Evolutionary conservation across 495 filamentous ascomycete genomes (phyloP).

Genomic region (Podospora bellae-mahoneyi): DNA sequence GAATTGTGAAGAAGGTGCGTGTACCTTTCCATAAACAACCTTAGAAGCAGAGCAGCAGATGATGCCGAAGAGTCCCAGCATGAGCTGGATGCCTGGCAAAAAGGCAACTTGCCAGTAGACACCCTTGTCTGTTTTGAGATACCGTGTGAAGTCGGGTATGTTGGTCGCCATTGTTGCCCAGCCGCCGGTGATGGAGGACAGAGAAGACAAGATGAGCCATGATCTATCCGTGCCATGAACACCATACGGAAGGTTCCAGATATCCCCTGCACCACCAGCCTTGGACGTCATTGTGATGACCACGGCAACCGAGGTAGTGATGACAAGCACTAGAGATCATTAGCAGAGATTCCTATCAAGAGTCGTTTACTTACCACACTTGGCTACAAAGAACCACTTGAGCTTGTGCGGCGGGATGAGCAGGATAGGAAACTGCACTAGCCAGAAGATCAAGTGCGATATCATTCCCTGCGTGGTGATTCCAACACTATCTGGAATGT

Average conservation of each 20-base stretch:
- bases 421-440: slow-evolving; percentile 48
- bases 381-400: slow-evolving; percentile 51
- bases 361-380: slow-evolving; percentile 30
- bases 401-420: slow-evolving; percentile 50
- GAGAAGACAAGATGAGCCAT: slow-evolving; percentile 32
- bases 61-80: slow-evolving; percentile 50
- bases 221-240: slow-evolving; percentile 27
- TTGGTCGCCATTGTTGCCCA: slow-evolving; percentile 40
- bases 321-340: slow-evolving; percentile 33
- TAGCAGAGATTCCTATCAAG: too few relatives aligned
- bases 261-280: slow-evolving; percentile 44
- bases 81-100: slow-evolving; percentile 55
- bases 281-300: slow-evolving; percentile 45
- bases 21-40: slow-evolving; percentile 47
- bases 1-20: too few relatives aligned
- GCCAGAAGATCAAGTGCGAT: slow-evolving; percentile 48
- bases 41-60: slow-evolving; percentile 49
- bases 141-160: slow-evolving; percentile 60
- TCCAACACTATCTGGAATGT: slow-evolving; percentile 45
- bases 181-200: slow-evolving; percentile 33
- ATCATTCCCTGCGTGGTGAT: slow-evolving; percentile 51
- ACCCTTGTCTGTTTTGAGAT: slow-evolving; percentile 49
- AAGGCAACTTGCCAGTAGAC: slow-evolving; percentile 55
- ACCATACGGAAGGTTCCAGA: slow-evolving; percentile 42
- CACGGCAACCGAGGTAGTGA: slow-evolving; percentile 38